These are phyloP conservation scores for Penicillium macrosclerotiorum DNA, from an alignment of 495 filamentous ascomycete species.

Conservation along the genomic window DNA sequence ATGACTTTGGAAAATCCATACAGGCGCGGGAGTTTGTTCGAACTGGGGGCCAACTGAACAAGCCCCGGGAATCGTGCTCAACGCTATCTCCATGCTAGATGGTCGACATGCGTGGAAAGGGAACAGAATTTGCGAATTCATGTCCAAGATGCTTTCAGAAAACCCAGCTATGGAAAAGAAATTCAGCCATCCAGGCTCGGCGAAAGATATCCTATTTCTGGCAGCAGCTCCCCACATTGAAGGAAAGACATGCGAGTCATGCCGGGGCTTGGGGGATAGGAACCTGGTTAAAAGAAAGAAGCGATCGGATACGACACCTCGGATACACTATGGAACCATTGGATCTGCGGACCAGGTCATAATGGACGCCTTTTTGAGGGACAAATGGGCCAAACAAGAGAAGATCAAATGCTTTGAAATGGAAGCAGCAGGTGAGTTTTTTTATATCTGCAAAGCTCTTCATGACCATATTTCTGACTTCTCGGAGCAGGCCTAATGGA, in stretches of 20 bases:
- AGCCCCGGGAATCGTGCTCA: neutral
- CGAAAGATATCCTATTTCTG: neutral
- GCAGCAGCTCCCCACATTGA: neutral
- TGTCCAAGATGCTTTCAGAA: neutral
- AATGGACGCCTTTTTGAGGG: conserved; percentile 16
- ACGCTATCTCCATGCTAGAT: neutral
- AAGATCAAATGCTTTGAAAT: conserved; percentile 35
- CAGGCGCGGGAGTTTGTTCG: neutral
- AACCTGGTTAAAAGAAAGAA: neutral
- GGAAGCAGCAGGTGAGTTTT: conserved; percentile 21
- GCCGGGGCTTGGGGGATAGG: neutral
- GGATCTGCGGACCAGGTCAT: conserved; percentile 21
- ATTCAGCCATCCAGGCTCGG: neutral
- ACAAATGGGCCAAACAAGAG: conserved; percentile 25
- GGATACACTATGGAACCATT: conserved; percentile 22
- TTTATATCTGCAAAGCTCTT: too few relatives aligned
- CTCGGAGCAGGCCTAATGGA: conserved; percentile 31
- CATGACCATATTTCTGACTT: neutral
- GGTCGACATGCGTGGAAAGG: neutral
- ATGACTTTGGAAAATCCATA: conserved; percentile 2
- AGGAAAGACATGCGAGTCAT: neutral
- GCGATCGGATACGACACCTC: neutral
- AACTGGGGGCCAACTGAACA: conserved; percentile 1
- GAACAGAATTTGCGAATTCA: neutral
- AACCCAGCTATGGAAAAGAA: neutral